These are phyloP conservation scores for Rugonectria rugulosa DNA, from an alignment of 2,329 filamentous ascomycete species.

Conservation along the genomic window DNA sequence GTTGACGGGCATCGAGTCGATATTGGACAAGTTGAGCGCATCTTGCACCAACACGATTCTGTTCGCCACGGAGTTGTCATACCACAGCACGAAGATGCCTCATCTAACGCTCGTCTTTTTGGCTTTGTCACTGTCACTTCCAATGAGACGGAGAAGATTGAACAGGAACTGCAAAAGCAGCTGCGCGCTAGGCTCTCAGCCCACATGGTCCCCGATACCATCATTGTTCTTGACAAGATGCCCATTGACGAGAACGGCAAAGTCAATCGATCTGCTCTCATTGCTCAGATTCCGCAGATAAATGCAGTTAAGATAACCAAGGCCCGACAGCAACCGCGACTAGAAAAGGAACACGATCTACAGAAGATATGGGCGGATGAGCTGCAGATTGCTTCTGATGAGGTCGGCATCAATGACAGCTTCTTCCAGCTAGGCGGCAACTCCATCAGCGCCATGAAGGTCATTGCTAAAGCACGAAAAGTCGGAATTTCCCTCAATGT, in stretches of 20 bases:
- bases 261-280: conserved; percentile 30
- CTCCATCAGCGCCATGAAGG: conserved; percentile 57
- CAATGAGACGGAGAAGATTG: neutral
- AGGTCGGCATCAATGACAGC: conserved; percentile 52
- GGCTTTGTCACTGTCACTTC: conserved; percentile 19
- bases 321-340: conserved; percentile 8
- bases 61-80: conserved; percentile 32
- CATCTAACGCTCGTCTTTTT: conserved; percentile 11
- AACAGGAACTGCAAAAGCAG: neutral
- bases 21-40: neutral
- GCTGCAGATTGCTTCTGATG: conserved; percentile 41
- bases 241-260: conserved; percentile 39
- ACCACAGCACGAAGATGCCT: conserved; percentile 1
- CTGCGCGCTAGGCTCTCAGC: conserved; percentile 23
- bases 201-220: conserved; percentile 38
- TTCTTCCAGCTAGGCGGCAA: conserved; percentile 62
- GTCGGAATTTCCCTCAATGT: conserved; percentile 16
- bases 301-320: neutral
- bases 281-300: neutral
- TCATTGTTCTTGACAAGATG: conserved; percentile 34
- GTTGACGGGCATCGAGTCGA: neutral
- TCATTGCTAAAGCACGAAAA: conserved; percentile 39
- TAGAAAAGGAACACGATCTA: conserved; percentile 32
- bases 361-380: conserved; percentile 49
- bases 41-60: neutral